Conservation (phyloP, 179 eudicot genomes). For the Beta corolliflora region DNA sequence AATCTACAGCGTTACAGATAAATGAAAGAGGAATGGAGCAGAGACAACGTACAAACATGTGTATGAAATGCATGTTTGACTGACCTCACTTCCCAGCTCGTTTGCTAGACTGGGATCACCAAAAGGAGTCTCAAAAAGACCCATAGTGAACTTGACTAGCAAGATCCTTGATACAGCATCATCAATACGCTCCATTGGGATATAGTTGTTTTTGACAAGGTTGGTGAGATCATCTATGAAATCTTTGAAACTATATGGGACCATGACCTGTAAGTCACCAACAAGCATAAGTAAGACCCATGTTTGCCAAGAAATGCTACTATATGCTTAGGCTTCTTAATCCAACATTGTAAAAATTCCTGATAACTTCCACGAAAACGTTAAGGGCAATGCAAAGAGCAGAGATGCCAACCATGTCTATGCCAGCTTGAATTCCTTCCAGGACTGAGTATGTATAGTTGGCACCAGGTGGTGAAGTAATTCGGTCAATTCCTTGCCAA, state of each 20-base stretch:
- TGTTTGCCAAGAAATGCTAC: no score
- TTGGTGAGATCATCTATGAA: conserved; percentile 41
- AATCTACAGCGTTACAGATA: neutral
- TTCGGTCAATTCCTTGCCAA: conserved; percentile 54
- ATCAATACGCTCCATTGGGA: conserved; percentile 52
- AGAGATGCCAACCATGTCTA: conserved; percentile 48
- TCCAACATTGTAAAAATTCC: neutral
- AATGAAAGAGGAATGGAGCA: neutral
- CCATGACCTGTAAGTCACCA: conserved; percentile 40
- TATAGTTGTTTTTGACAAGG: conserved; percentile 50
- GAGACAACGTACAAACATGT: no score
- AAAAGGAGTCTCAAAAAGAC: conserved; percentile 86
- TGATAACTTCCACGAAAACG: neutral
- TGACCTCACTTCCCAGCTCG: conserved; percentile 78
- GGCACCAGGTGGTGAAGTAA: conserved; percentile 45
- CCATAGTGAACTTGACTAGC: conserved; percentile 67
- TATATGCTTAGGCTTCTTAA: neutral
- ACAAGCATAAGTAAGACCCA: conserved; percentile 10
- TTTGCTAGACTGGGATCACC: conserved; percentile 71
- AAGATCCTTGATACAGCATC: conserved; percentile 54
- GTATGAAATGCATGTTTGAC: conserved; percentile 16
- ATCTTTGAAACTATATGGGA: conserved; percentile 42
- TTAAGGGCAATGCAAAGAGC: neutral
- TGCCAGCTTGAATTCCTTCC: conserved; percentile 51
- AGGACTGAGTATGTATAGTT: conserved; percentile 48